phyloP scores from a whole-genome alignment of 2,329 filamentous ascomycete species.

The Lojkania enalia region DNA sequence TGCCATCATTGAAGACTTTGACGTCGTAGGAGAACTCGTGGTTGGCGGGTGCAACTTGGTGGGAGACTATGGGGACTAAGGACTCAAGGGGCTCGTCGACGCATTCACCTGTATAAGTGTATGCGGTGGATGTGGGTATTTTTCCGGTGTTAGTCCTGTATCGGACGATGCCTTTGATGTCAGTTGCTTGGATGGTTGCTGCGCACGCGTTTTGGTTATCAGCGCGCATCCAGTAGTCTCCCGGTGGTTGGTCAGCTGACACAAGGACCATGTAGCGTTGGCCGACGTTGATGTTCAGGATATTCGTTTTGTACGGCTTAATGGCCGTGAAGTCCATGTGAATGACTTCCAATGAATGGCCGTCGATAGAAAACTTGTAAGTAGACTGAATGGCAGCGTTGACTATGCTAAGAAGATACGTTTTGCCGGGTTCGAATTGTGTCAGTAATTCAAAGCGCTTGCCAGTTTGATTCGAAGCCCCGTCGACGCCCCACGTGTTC shows the following conservation, averaged over 20 bases:
- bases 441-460: conserved; percentile 37
- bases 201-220: conserved; percentile 44
- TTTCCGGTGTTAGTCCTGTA: conserved; percentile 25
- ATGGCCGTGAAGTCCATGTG: conserved; percentile 45
- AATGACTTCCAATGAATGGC: conserved; percentile 46
- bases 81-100: conserved; percentile 38
- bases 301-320: conserved; percentile 41
- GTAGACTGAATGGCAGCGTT: conserved; percentile 54
- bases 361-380: conserved; percentile 50
- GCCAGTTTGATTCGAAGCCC: conserved; percentile 24
- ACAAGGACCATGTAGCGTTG: conserved; percentile 30
- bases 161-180: conserved; percentile 40
- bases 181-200: conserved; percentile 27
- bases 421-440: conserved; percentile 52
- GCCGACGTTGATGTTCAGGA: conserved; percentile 44
- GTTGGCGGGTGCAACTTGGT: conserved; percentile 26
- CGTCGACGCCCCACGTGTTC: conserved; percentile 37
- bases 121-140: conserved; percentile 34
- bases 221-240: conserved; percentile 32
- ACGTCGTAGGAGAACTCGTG: conserved; percentile 35
- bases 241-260: conserved; percentile 19
- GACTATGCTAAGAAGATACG: conserved; percentile 67
- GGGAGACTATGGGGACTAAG: conserved; percentile 36
- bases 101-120: conserved; percentile 38
- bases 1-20: conserved; percentile 27